These are phyloP conservation scores for Entomortierella chlamydospora DNA, from an alignment of 192 early-diverging fungal species.

Conservation along the genomic window DNA sequence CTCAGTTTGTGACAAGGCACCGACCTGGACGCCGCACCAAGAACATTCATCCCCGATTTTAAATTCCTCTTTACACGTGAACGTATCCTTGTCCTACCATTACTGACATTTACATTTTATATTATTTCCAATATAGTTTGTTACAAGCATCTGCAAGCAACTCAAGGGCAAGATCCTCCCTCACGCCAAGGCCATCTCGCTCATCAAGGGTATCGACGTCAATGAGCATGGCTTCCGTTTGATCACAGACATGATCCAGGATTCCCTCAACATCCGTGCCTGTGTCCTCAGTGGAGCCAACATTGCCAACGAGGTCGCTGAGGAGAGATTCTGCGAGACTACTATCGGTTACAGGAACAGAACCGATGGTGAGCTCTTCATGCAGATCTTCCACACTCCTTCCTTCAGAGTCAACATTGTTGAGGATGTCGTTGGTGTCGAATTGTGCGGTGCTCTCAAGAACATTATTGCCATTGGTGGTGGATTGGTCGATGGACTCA, in stretches of 20 bases:
- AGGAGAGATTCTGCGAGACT: slow-evolving; percentile 95
- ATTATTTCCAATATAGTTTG: slow-evolving; percentile 71
- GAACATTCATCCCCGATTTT: not conserved
- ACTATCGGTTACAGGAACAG: slow-evolving; percentile 85
- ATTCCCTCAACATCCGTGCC: slow-evolving; percentile 75
- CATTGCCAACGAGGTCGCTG: slow-evolving; percentile 95
- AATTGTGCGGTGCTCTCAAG: slow-evolving; percentile 98
- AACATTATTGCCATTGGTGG: slow-evolving; percentile 98
- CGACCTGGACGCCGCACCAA: too few relatives aligned
- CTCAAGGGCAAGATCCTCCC: slow-evolving; percentile 78
- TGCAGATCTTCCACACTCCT: slow-evolving; percentile 85
- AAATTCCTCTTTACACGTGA: not conserved
- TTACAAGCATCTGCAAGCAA: slow-evolving; percentile 83
- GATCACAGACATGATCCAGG: slow-evolving; percentile 74
- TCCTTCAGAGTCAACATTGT: slow-evolving; percentile 92
- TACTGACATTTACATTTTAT: not conserved
- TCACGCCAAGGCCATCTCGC: slow-evolving; percentile 88
- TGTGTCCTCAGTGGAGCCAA: slow-evolving; percentile 95
- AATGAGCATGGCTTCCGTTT: slow-evolving; percentile 78
- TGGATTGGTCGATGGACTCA: slow-evolving; percentile 94
- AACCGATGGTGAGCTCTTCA: slow-evolving; percentile 82
- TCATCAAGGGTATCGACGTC: slow-evolving; percentile 95
- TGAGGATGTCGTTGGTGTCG: slow-evolving; percentile 90
- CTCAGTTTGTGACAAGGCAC: not conserved
- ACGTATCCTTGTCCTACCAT: not conserved